Evolutionary conservation across 805 yeast species (phyloP), one percentile per base, ranked within the genome.

Genomic region (Diddensiella transvaalensis): DNA sequence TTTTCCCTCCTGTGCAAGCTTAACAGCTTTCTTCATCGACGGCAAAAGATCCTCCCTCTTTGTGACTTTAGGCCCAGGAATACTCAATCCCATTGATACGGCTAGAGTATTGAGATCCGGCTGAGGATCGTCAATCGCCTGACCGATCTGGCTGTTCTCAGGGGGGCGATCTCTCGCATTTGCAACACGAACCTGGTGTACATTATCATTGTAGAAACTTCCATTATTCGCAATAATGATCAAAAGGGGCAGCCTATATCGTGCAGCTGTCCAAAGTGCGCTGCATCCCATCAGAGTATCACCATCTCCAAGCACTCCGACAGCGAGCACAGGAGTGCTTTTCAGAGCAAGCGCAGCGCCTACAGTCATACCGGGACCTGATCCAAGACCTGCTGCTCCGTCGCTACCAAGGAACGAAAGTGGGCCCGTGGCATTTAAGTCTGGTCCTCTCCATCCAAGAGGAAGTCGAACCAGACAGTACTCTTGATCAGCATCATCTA

Each of bases 361-460:
- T 15, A 35, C 38, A n/a, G 38, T 35, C 38, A 35, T 35, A 17
- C 38, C 38, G 15, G 38, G 38, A 13, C 38, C 38, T 8, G 38
- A 35, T 10, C 38, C 38, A n/a, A 35, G 38, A 10, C 38, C 38
- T 10, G 38, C 38, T 10, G 21, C 38, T 8, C 38, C 38, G 21
- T 35, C 38, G 8, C 21, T n/a, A 8, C 38, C 38, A 10, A 35
- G 38, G 15, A n/a, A 35, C 15, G 38, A 35, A 18, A 35, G 38
- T 17, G 38, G 38, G 17, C 38, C 38, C 8, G 38, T n/a, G 15
- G 38, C 38, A 35, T 17, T 13, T 18, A 35, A 18, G 15, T 35
- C 38, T 17, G 38, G 38, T n/a, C 38, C 38, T 35, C 38, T 35
- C 38, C 38, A 35, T 35, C 38, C 38, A 13, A 35, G 21, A 35